Evolutionary conservation across 805 yeast genomes (phyloP), one percentile per base, ranked within the genome.

Genomic region (Saccharomycopsis oosterbeekiorum): DNA sequence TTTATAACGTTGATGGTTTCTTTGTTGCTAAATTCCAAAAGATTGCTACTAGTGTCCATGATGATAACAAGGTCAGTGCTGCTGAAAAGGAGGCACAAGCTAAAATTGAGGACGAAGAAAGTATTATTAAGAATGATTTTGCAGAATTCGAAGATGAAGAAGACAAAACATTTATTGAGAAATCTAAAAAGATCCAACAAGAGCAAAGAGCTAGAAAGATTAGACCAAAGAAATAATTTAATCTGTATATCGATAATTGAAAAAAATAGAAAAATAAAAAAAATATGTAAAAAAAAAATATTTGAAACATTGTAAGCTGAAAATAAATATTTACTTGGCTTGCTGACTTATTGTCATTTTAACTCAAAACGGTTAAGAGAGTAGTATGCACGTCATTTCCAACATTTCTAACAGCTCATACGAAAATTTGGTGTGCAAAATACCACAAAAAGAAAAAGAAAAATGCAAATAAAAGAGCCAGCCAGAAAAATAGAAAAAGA

Each of bases 1-100:
- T 97, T 34, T 94, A 94, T 73, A 94, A 94, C 73, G 99, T 94
- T 60, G 99, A 94, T 75, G 99, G 99, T 26, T 94, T 94, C 81
- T 94, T 78, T 74, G 99, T 94, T 63, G 99, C 99, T 60, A 94
- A 93, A 74, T 89, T 94, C 79, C 84, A 89, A 77, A 94, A 94
- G 81, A 84, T 82, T 65, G 96, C 92, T 0, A 78, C 97, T 63
- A 85, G 96, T 66, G 87, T 92, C 56, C 88, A 86, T 68, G 96
- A 89, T 74, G 84, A 83, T 60, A 83, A 91, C 62, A 88, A 86
- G 76, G 92, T 94, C 8, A 93, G 94, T 67, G 96, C 96, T 24
- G 81, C 81, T 70, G 97, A 89, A 74, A 89, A 89, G 77, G 97
- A 89, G 74, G 76, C 78, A 40, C 73, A 80, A 62, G 94, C 96